Conservation (phyloP, 164 flowering plant genomes). For the Amborella trichopoda region DNA sequence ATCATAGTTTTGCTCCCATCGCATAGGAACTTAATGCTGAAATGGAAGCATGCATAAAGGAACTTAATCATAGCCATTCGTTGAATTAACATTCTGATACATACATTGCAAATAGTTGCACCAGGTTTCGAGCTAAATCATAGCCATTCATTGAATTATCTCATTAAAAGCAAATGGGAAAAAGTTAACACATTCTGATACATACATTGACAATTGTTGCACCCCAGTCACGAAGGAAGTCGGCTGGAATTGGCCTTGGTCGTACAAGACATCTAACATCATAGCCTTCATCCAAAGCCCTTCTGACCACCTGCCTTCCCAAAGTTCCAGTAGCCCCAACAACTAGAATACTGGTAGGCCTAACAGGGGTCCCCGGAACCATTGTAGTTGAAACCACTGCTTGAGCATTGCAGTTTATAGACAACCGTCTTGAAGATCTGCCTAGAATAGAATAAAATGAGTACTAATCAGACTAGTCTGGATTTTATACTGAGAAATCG, state of each 20-base stretch:
- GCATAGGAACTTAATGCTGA: too few species aligned
- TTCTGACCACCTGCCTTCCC: constrained; percentile 86
- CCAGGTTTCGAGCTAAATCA: too few species aligned
- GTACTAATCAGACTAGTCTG: too few species aligned
- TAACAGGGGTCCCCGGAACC: constrained; percentile 87
- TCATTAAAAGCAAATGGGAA: too few species aligned
- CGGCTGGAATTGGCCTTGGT: constrained; percentile 96
- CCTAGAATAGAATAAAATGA: too few species aligned
- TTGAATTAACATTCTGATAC: too few species aligned
- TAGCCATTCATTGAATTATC: too few species aligned
- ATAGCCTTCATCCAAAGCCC: constrained; percentile 93
- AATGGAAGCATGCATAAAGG: too few species aligned
- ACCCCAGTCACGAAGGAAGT: constrained; percentile 99
- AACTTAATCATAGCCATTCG: too few species aligned
- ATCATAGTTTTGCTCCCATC: too few species aligned
- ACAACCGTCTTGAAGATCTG: constrained; percentile 7
- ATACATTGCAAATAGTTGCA: too few species aligned
- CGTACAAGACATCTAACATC: constrained; percentile 94
- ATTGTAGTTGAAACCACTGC: constrained; percentile 38
- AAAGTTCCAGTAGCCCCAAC: constrained; percentile 98
- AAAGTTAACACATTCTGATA: background rate
- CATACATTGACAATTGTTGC: constrained; percentile 91
- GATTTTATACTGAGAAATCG: too few species aligned
- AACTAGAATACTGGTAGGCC: constrained; percentile 81
- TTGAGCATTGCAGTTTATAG: constrained; percentile 35